Percentiles rank a stretch among this genome's conserved stretches.
Conservation (phyloP, 176 grass and related monocot species). For the Triticum urartu region DNA sequence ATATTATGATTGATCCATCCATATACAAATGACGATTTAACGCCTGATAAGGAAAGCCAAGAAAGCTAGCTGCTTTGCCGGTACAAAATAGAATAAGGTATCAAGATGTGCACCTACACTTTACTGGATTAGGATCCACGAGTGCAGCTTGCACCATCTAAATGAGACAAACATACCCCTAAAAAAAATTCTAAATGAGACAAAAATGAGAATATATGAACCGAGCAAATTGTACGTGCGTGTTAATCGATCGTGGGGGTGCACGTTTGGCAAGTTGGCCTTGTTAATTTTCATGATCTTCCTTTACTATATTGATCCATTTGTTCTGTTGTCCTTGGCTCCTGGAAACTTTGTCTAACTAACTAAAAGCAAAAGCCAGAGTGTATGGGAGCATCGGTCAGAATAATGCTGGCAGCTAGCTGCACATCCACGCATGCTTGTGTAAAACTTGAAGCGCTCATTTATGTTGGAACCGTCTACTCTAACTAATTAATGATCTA, state of each 20-base stretch:
- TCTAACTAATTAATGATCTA: background rate
- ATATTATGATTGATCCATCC: too few species aligned
- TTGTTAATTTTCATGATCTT: background rate
- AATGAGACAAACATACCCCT: conserved; percentile 18
- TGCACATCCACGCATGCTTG: too few species aligned
- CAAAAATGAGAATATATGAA: background rate
- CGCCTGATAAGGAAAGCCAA: too few species aligned
- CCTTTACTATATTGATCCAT: background rate
- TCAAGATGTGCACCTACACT: background rate
- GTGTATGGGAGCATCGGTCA: too few species aligned
- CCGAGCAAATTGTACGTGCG: background rate
- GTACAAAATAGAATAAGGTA: conserved; percentile 15
- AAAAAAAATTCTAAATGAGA: conserved; percentile 22
- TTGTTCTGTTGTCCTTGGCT: too few species aligned
- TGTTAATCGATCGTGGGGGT: background rate
- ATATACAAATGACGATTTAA: too few species aligned
- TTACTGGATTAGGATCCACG: too few species aligned
- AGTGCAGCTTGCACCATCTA: background rate
- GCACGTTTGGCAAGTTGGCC: background rate
- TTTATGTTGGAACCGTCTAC: background rate
- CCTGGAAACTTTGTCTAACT: too few species aligned
- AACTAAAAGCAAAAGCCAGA: too few species aligned
- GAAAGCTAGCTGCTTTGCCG: too few species aligned
- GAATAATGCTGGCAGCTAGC: too few species aligned
- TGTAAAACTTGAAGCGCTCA: too few species aligned